Percentiles rank a stretch among this genome's conserved stretches.
phyloP scores from a whole-genome alignment of 2,329 filamentous ascomycete species.

The Hirsutella rhossiliensis region DNA sequence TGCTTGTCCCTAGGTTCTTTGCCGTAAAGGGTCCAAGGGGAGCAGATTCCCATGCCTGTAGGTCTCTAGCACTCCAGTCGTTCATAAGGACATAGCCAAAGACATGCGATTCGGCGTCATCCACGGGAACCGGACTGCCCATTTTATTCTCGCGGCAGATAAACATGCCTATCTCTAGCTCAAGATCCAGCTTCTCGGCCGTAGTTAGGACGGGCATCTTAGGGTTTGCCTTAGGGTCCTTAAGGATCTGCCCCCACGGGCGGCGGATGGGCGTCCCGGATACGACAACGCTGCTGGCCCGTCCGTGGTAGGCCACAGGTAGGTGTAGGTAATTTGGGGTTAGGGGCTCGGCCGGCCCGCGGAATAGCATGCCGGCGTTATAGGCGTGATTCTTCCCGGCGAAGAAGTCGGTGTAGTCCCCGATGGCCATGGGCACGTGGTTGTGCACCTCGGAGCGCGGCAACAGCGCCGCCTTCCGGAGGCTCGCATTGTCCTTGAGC shows the following conservation, averaged over 20 bases:
- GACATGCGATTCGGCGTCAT: conserved; percentile 53
- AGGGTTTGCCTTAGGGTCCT: conserved; percentile 32
- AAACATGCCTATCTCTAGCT: conserved; percentile 69
- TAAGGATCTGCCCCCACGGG: conserved; percentile 62
- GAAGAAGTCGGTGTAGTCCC: conserved; percentile 80
- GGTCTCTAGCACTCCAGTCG: conserved; percentile 52
- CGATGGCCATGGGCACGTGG: conserved; percentile 65
- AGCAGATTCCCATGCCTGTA: conserved; percentile 49
- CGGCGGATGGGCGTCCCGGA: conserved; percentile 62
- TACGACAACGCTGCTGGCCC: conserved; percentile 62
- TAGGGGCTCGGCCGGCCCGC: conserved; percentile 61
- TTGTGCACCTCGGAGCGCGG: conserved; percentile 38
- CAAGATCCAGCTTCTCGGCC: conserved; percentile 55
- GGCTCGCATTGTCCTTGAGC: conserved; percentile 22
- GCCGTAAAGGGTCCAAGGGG: conserved; percentile 51
- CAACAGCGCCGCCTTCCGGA: conserved; percentile 17
- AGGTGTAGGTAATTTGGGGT: conserved; percentile 74
- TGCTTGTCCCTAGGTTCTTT: conserved; percentile 48
- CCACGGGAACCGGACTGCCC: conserved; percentile 52
- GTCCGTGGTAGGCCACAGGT: conserved; percentile 71
- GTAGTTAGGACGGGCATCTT: conserved; percentile 46
- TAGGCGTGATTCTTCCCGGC: conserved; percentile 69
- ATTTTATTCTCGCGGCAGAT: conserved; percentile 54
- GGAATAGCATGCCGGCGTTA: conserved; percentile 57
- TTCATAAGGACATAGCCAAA: conserved; percentile 59